Conservation (phyloP, 2,329 filamentous ascomycete genomes). For the Paecilomyces formosus region DNA sequence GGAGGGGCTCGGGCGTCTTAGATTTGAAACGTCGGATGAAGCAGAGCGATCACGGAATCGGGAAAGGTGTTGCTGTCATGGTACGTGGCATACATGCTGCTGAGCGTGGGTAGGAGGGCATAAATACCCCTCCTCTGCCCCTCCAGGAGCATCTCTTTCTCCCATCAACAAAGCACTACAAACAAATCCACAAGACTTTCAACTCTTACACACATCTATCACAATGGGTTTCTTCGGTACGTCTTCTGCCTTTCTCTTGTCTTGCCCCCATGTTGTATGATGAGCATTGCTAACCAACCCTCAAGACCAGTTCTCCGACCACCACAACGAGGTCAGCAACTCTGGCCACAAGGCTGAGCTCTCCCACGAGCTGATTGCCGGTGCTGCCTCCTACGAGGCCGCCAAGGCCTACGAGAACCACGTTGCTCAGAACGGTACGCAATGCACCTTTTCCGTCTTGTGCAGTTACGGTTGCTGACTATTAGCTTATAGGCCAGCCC, state of each 20-base stretch:
- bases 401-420: constrained; percentile 73
- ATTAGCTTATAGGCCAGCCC: constrained; percentile 49
- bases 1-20: no score
- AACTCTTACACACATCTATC: constrained; percentile 1
- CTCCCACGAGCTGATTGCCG: constrained; percentile 67
- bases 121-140: neutral
- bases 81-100: neutral
- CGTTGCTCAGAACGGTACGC: constrained; percentile 59
- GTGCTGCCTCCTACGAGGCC: constrained; percentile 69
- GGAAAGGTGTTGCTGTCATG: neutral
- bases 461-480: neutral
- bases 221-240: constrained; percentile 19
- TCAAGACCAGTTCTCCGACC: neutral
- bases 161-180: neutral
- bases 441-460: neutral
- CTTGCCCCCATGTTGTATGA: constrained; percentile 23
- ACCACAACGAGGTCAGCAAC: constrained; percentile 20
- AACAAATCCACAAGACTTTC: constrained; percentile 2
- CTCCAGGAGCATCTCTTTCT: neutral
- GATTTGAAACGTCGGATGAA: neutral
- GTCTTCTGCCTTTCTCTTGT: constrained; percentile 28
- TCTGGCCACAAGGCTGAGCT: constrained; percentile 52
- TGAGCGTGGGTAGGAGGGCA: neutral
- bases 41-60: neutral
- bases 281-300: constrained; percentile 1